Evolutionary conservation across 331 rosid species (phyloP), one percentile per base, ranked within the genome.

Genomic region (Malus hybrid): DNA sequence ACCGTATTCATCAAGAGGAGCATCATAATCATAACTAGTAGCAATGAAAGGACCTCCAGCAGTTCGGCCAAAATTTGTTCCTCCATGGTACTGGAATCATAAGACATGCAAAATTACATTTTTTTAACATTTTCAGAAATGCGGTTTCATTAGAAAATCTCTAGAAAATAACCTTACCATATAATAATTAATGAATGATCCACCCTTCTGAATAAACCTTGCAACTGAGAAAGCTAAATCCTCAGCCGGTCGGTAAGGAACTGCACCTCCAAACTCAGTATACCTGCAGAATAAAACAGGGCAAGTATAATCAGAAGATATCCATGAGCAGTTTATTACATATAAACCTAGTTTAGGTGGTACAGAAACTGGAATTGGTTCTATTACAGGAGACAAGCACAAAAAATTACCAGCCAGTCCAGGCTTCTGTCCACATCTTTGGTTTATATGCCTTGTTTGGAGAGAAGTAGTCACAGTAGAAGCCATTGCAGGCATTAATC

Each of bases 21-120:
- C 99, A 81, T 95, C 99, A 50, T 95, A 95, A 83, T 95, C 99
- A 80, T 95, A 95, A 80, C 97, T 92, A 3, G 99, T 95, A 22
- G 97, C 93, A 31, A 95, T 95, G 63, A 95, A 95, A 18, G 99
- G 99, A 75, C 99, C 97, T 32, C 99, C 99, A 64, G 99, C 96
- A 32, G 99, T 95, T 82, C 99, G 88, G 61, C 99, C 99, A 71
- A 95, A 95, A 80, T 92, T 95, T 67, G 99, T 95, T 80, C 99
- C 97, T 4, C 97, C 99, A 0, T 95, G 99, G 64, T 95, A 95
- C 99, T 95, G 80, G 28, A 79, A 89, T 33, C 71, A 83, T 24
- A 60, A 70, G 79, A 76, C 72, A 72, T 60, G 73, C 50, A 1
- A 57, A 65, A 67, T 33, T 66, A 18, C 29, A 62, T 39, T 77